phyloP scores from a whole-genome alignment of 129 eudicot species.

The Escallonia rubra region DNA sequence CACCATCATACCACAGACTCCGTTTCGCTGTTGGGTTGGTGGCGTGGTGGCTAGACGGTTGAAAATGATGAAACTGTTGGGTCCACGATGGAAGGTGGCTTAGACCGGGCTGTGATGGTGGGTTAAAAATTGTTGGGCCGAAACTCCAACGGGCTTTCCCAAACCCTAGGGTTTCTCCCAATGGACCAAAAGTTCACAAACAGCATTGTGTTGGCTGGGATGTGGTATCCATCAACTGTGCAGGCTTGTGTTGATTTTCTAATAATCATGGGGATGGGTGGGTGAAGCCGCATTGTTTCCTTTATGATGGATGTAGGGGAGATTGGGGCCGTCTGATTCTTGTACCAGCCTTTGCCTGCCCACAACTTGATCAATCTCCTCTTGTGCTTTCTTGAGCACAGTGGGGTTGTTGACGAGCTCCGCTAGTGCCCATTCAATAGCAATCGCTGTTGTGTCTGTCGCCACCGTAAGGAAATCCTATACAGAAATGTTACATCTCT shows the following conservation, averaged over 20 bases:
- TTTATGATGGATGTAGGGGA: conserved; percentile 50
- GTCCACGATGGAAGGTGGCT: no score
- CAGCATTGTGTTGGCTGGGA: conserved; percentile 30
- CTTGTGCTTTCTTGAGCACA: conserved; percentile 31
- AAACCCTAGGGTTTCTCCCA: conserved; percentile 36
- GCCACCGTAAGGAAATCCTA: conserved; percentile 53
- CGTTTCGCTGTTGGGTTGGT: conserved; percentile 26
- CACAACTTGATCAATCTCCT: conserved; percentile 40
- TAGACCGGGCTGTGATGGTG: no score
- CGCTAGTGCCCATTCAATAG: conserved; percentile 48
- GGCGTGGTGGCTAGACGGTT: background rate
- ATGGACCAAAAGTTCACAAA: conserved; percentile 56
- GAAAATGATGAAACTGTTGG: conserved; percentile 27
- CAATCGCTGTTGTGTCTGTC: conserved; percentile 43
- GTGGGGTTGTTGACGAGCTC: conserved; percentile 52
- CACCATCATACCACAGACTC: conserved; percentile 46
- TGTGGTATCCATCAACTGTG: conserved; percentile 33
- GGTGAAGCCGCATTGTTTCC: conserved; percentile 48
- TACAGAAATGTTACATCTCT: background rate
- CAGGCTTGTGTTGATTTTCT: conserved; percentile 31
- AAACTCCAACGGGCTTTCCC: conserved; percentile 49
- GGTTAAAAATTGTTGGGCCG: no score
- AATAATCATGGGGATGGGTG: conserved; percentile 46
- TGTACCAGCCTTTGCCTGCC: conserved; percentile 35
- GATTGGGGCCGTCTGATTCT: conserved; percentile 45